Evolutionary conservation across 192 early-diverging fungal species (phyloP).

Genomic region (Rhizophagus prolifer): DNA sequence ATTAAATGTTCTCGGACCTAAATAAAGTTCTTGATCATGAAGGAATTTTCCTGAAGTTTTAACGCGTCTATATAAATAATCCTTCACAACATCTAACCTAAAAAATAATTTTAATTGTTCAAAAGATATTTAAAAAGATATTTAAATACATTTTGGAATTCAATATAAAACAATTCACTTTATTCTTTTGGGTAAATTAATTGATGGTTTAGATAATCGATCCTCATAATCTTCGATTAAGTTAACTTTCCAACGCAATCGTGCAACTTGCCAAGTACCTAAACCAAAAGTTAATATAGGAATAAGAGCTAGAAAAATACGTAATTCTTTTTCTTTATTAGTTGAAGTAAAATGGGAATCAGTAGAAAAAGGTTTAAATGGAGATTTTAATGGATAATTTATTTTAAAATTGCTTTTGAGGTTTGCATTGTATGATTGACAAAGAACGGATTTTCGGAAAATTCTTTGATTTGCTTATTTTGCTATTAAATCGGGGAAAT

Average conservation of each 20-base stretch:
- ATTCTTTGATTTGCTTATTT: not conserved
- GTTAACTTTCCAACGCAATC: conserved; percentile 84
- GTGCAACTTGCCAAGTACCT: conserved; percentile 85
- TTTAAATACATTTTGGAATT: not conserved
- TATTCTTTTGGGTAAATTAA: conserved; percentile 68
- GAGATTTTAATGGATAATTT: too few relatives aligned
- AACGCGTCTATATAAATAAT: conserved; percentile 79
- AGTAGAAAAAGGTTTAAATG: too few relatives aligned
- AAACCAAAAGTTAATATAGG: conserved; percentile 68
- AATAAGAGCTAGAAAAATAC: conserved; percentile 36
- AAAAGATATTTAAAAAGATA: not conserved
- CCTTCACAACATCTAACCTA: conserved; percentile 46
- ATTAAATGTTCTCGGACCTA: conserved; percentile 74
- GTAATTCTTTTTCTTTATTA: not conserved
- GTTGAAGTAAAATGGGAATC: not conserved
- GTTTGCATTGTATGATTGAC: too few relatives aligned
- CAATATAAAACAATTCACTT: conserved; percentile 38
- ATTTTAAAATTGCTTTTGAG: too few relatives aligned
- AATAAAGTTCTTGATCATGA: conserved; percentile 77
- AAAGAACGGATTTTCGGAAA: not conserved
- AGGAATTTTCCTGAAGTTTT: conserved; percentile 64
- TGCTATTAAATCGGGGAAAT: not conserved
- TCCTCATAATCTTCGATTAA: conserved; percentile 76
- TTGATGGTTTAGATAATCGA: conserved; percentile 54
- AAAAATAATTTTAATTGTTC: conserved; percentile 26